These are phyloP conservation scores for Kwoniella sp. DNA, from an alignment of 768 basidiomycete genomes.

Conservation along the genomic window DNA sequence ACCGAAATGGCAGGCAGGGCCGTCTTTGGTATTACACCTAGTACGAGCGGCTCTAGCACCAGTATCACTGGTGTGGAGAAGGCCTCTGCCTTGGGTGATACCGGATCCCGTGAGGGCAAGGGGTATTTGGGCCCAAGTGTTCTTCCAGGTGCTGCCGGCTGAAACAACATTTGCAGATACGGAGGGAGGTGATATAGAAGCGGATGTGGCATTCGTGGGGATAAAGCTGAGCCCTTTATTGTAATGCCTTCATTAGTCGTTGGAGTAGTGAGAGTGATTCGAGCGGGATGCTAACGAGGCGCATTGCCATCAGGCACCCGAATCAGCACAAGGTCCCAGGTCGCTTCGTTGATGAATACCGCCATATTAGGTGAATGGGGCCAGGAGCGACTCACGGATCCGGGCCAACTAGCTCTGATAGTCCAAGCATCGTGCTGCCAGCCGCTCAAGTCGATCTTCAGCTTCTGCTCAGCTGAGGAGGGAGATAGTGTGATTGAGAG, in stretches of 20 bases:
- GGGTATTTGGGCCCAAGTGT: too few species aligned
- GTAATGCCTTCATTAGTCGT: neutral
- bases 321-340: too few species aligned
- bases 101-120: too few species aligned
- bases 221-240: neutral
- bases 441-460: slow-evolving; percentile 11
- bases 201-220: slow-evolving; percentile 6
- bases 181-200: neutral
- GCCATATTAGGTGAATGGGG: neutral
- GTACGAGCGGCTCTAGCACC: slow-evolving; percentile 18
- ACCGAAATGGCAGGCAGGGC: slow-evolving; percentile 28
- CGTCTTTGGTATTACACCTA: slow-evolving; percentile 37
- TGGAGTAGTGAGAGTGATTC: neutral
- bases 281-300: slow-evolving; percentile 14
- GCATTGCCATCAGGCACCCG: too few species aligned
- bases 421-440: slow-evolving; percentile 29
- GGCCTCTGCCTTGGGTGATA: neutral
- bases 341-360: neutral
- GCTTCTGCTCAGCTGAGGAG: slow-evolving; percentile 1
- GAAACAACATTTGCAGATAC: slow-evolving; percentile 20
- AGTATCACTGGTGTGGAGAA: slow-evolving; percentile 7
- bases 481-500: slow-evolving; percentile 18
- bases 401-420: slow-evolving; percentile 41
- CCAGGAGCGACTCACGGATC: slow-evolving; percentile 34
- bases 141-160: slow-evolving; percentile 12